Evolutionary conservation across 345 rosid species (phyloP), one percentile per base, ranked within the genome.

Genomic region (Syzygium grande): DNA sequence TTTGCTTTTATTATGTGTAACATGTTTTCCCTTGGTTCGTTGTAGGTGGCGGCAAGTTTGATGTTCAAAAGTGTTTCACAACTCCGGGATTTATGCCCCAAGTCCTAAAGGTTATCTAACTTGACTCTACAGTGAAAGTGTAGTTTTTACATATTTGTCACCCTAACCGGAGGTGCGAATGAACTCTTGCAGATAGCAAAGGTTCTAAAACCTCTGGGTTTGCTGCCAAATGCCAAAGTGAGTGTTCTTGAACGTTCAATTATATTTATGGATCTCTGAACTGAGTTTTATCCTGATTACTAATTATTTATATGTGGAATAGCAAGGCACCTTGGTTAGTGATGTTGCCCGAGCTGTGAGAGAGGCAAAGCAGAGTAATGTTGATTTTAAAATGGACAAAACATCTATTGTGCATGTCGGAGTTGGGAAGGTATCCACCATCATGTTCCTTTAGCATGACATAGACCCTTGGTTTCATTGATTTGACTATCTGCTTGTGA

Each of bases 321-420:
- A 95, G 99, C 99, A 93, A 94, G 99, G 99, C 89, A 95, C 98
- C 68, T 96, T 96, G 90, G 91, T 95, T 88, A 94, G 91, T 88
- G 94, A 97, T 91, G 93, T 97, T 51, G 65, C 94, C 61, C 94
- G 88, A 88, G 97, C 99, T 73, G 96, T 97, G 77, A 94, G 92
- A 90, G 98, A 95, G 52, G 99, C 97, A 46, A 95, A 95, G 88
- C 91, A 91, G 88, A 95, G 96, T 89, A 98, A 94, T 61, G 90
- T 96, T 84, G 95, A 95, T 86, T 98, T 93, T 90, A 95, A 91
- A 91, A 98, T 96, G 99, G 99, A 98, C 90, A 98, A 96, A 88
- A 89, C 98, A 88, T 93, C 99, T 5, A 96, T 95, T 86, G 96
- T 96, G 84, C 99, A 98, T 88, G 95, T 94, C 16, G 98, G 98